These are phyloP conservation scores for Corynespora cassiicola DNA, from an alignment of 2,329 filamentous ascomycete genomes.

Conservation along the genomic window DNA sequence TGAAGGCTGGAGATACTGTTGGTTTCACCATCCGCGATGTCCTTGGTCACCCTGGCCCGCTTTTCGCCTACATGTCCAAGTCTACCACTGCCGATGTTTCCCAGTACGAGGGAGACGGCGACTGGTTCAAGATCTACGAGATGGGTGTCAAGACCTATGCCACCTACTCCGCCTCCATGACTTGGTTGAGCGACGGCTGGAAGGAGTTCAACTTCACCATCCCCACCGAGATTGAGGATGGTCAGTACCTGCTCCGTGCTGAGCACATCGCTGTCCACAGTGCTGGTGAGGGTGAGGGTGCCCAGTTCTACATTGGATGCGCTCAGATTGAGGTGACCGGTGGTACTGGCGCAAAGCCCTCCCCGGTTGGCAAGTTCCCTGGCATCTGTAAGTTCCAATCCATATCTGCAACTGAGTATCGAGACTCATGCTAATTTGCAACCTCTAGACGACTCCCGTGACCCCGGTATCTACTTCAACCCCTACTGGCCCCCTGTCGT, in stretches of 20 bases:
- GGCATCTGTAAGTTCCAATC: slow-evolving; percentile 27
- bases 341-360: slow-evolving; percentile 35
- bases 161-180: slow-evolving; percentile 6
- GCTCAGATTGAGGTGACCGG: slow-evolving; percentile 49
- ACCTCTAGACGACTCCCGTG: slow-evolving; percentile 7
- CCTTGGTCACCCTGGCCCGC: slow-evolving; percentile 17
- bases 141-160: slow-evolving; percentile 8
- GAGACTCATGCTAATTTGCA: not conserved
- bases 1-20: slow-evolving; percentile 13
- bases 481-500: slow-evolving; percentile 15
- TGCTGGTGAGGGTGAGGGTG: slow-evolving; percentile 30
- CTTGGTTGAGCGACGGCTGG: slow-evolving; percentile 14
- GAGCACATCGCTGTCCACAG: slow-evolving; percentile 52
- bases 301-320: slow-evolving; percentile 52
- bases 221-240: slow-evolving; percentile 22
- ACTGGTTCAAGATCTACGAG: slow-evolving; percentile 24
- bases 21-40: slow-evolving; percentile 13
- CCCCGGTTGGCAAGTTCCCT: slow-evolving; percentile 45
- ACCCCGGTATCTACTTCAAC: slow-evolving; percentile 14
- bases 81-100: slow-evolving; percentile 9
- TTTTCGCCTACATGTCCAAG: slow-evolving; percentile 25
- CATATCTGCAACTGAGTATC: not conserved
- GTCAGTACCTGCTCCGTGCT: slow-evolving; percentile 50
- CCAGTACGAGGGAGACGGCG: slow-evolving; percentile 14
- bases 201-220: slow-evolving; percentile 14